Evolutionary conservation across 768 basidiomycete genomes (phyloP).

Genomic region (Naganishia friedmannii): DNA sequence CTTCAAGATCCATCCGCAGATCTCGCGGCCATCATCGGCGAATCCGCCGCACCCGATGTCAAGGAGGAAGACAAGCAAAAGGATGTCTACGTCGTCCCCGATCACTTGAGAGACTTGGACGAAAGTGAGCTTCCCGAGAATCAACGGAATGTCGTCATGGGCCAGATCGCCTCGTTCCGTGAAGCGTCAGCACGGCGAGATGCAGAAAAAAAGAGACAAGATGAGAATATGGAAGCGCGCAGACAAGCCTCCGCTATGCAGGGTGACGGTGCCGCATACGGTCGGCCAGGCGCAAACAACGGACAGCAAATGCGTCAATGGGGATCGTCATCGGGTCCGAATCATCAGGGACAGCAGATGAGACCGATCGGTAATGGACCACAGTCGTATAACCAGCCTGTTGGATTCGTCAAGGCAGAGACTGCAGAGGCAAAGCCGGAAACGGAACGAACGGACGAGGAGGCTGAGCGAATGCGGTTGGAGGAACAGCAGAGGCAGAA

Average conservation of each 20-base stretch:
- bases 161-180: constrained; percentile 93
- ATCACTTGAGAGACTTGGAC: constrained; percentile 93
- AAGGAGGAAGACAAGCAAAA: constrained; percentile 34
- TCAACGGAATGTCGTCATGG: constrained; percentile 83
- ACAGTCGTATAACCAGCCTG: constrained; percentile 74
- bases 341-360: constrained; percentile 52
- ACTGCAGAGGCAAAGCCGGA: constrained; percentile 53
- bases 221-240: constrained; percentile 47
- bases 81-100: constrained; percentile 62
- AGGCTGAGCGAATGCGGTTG: constrained; percentile 76
- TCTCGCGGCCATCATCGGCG: constrained; percentile 53
- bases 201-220: constrained; percentile 70
- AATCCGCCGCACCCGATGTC: constrained; percentile 76
- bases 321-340: constrained; percentile 60
- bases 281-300: constrained; percentile 49
- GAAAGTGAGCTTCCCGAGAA: constrained; percentile 96
- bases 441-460: constrained; percentile 73
- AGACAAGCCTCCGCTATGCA: constrained; percentile 50
- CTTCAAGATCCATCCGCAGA: constrained; percentile 65
- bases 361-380: constrained; percentile 64
- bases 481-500: constrained; percentile 72
- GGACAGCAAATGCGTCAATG: constrained; percentile 76
- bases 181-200: constrained; percentile 89
- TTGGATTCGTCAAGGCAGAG: constrained; percentile 70
- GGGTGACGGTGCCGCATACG: constrained; percentile 16